These are phyloP conservation scores for Caryopteris hybrid DNA, from an alignment of 305 asterid genomes.

Conservation along the genomic window DNA sequence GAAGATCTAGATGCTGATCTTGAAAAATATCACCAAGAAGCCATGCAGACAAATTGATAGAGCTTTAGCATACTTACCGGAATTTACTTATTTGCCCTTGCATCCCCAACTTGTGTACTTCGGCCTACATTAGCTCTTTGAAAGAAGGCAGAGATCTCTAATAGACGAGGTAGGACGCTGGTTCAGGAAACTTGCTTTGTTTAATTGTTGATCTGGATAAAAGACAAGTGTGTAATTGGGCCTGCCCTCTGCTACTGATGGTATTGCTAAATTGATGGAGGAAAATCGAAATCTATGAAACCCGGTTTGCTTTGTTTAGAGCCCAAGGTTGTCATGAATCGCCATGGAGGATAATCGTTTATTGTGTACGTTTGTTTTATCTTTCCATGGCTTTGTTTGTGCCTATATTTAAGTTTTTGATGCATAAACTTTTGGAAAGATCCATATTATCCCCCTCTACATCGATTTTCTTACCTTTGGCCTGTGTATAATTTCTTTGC, in stretches of 20 bases:
- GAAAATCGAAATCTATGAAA: slow-evolving; percentile 16
- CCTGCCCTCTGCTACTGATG: slow-evolving; percentile 12
- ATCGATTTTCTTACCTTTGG: too few species aligned
- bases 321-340: slow-evolving; percentile 1
- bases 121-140: slow-evolving; percentile 27
- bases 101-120: slow-evolving; percentile 15
- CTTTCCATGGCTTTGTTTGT: neutral
- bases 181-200: slow-evolving; percentile 27
- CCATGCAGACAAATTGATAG: slow-evolving; percentile 70
- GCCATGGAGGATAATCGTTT: slow-evolving; percentile 19
- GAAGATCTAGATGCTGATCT: slow-evolving; percentile 94
- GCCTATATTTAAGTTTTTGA: neutral
- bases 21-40: slow-evolving; percentile 79
- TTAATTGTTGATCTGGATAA: slow-evolving; percentile 28
- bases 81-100: slow-evolving; percentile 23
- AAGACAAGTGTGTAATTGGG: neutral
- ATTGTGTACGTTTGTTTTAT: slow-evolving; percentile 22
- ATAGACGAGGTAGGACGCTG: slow-evolving; percentile 28
- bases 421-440: too few species aligned
- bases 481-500: too few species aligned
- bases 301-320: slow-evolving; percentile 13
- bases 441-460: too few species aligned
- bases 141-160: slow-evolving; percentile 29
- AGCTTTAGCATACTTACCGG: slow-evolving; percentile 7
- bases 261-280: slow-evolving; percentile 15